Evolutionary conservation across 2,329 filamentous ascomycete species (phyloP).

Genomic region (Colletotrichum cuscutae): DNA sequence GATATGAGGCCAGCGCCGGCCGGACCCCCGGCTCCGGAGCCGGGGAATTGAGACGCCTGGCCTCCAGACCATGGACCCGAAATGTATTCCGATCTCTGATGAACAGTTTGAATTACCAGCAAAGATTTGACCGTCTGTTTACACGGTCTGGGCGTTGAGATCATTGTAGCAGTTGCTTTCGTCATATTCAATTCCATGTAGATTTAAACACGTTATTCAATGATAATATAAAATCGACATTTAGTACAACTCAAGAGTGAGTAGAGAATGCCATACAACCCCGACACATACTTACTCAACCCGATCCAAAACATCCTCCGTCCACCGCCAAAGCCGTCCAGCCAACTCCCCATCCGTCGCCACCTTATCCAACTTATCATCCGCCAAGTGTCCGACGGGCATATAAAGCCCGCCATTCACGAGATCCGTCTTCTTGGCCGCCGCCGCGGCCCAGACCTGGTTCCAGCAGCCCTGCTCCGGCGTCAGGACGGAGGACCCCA

Average conservation of each 20-base stretch:
- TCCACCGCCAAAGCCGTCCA: conserved; percentile 52
- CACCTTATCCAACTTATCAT: conserved; percentile 37
- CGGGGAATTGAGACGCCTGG: neutral
- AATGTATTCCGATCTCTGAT: neutral
- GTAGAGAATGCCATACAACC: no score
- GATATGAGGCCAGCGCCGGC: neutral
- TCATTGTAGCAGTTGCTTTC: neutral
- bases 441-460: conserved; percentile 46
- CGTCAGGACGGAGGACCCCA: conserved; percentile 37
- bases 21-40: neutral
- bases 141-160: neutral
- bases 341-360: conserved; percentile 42
- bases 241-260: no score
- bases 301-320: conserved; percentile 37
- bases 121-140: neutral
- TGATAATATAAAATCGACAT: no score
- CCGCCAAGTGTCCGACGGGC: conserved; percentile 41
- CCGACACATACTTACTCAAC: neutral
- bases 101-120: neutral
- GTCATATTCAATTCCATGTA: neutral
- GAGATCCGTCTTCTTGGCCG: conserved; percentile 32
- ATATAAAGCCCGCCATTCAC: conserved; percentile 40
- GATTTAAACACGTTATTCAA: neutral
- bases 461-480: conserved; percentile 44
- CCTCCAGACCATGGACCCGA: neutral